These are phyloP conservation scores for Cercospora brassicicola DNA, from an alignment of 2,329 filamentous ascomycete genomes.

Conservation along the genomic window DNA sequence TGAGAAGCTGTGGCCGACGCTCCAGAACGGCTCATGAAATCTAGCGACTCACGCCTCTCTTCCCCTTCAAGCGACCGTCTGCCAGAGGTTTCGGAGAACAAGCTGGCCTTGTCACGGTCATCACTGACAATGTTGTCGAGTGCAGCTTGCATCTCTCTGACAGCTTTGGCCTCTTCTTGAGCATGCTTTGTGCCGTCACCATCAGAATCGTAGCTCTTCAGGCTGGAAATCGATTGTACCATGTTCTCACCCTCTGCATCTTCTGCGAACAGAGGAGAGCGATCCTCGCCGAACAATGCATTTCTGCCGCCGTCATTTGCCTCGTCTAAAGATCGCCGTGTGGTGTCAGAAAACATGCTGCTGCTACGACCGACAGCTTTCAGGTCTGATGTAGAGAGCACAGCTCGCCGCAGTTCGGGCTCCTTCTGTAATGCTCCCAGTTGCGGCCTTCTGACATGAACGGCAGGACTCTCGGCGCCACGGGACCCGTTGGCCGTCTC, in stretches of 20 bases:
- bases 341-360: conserved; percentile 21
- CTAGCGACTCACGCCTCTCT: conserved; percentile 22
- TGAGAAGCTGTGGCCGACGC: conserved; percentile 13
- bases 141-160: conserved; percentile 89
- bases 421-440: conserved; percentile 30
- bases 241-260: conserved; percentile 74
- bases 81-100: conserved; percentile 61
- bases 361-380: conserved; percentile 40
- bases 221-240: conserved; percentile 72
- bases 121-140: conserved; percentile 90
- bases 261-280: conserved; percentile 66
- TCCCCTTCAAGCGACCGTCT: conserved; percentile 55
- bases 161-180: conserved; percentile 72
- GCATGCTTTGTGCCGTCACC: conserved; percentile 54
- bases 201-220: conserved; percentile 78
- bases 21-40: conserved; percentile 19
- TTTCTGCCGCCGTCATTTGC: conserved; percentile 46
- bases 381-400: conserved; percentile 62
- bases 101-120: conserved; percentile 62
- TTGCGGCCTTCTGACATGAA: conserved; percentile 28
- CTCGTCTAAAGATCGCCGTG: conserved; percentile 72
- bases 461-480: conserved; percentile 18
- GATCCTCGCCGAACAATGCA: conserved; percentile 75
- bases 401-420: conserved; percentile 58
- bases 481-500: not conserved